Evolutionary conservation across 176 grass and related monocot genomes (phyloP), one percentile per base, ranked within the genome.

Genomic region (barley (Hordeum vulgare)): DNA sequence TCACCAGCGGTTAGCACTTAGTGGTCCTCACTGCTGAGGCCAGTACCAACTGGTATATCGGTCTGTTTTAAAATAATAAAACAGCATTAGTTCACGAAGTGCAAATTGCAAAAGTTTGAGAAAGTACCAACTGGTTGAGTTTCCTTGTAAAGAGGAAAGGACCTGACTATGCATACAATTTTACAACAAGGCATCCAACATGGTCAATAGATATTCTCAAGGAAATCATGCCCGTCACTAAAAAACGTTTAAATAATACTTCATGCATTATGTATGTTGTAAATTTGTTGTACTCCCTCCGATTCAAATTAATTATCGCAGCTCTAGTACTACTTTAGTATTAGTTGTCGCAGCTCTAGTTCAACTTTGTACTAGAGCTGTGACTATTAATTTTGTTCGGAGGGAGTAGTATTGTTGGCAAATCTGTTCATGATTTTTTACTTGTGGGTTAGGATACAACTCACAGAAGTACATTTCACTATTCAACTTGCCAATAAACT

Each of bases 401-500:
- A 33, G 31, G 31, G 31, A 33, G 31, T 33, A 80, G 18, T 67
- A 80, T 56, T 82, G 24, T 61, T 66, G 76, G 23, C 20, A 58
- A 85, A 58, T 78, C 45, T 85, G 25, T 44, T 70, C 28, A 61
- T 60, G 25, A 35, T 61, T 28, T 69, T 45, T 68, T 39, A 4
- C 31, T 35, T 81, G 9, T 58, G 31, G 67, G 41, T 63, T 74
- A n/a, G 28, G 45, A 66, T 64, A 66, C 44, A 49, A 60, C 8
- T 17, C 58, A 74, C 72, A 74, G 42, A 24, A 18, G 15, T 31
- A 57, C 81, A 58, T 26, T 36, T 81, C 12, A 24, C 49, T 85
- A 80, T 62, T 35, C 27, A 83, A 65, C 64, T 26, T 21, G 47
- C 58, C 37, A 53, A 44, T 89, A 45, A 79, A 57, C 20, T 85